Conservation (phyloP, 1,284 basidiomycete genomes). For the Bjerkandera adusta region DNA sequence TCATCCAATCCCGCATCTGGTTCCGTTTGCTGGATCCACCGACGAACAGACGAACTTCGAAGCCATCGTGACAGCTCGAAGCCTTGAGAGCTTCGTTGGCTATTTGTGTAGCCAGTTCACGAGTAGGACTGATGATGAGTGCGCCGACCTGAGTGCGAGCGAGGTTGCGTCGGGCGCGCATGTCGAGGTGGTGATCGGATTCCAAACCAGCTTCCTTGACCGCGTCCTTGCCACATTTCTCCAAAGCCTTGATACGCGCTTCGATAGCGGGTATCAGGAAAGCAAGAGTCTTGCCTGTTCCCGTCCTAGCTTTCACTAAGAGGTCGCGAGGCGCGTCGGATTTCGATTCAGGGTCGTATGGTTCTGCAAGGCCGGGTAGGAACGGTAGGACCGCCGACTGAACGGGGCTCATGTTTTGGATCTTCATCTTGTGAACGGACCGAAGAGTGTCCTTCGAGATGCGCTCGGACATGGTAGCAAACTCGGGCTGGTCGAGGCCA, state of each 20-base stretch:
- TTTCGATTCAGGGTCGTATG: constrained; percentile 35
- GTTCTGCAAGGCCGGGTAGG: constrained; percentile 55
- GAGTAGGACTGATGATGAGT: constrained; percentile 90
- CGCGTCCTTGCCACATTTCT: constrained; percentile 38
- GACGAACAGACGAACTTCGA: constrained; percentile 77
- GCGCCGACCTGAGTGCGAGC: constrained; percentile 60
- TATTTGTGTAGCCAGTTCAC: constrained; percentile 94
- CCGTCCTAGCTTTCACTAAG: constrained; percentile 87
- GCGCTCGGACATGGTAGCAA: constrained; percentile 40
- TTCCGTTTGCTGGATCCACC: constrained; percentile 72
- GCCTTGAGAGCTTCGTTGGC: constrained; percentile 82
- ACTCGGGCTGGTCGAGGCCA: constrained; percentile 28
- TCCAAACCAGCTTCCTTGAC: constrained; percentile 38
- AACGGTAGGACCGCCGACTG: constrained; percentile 79
- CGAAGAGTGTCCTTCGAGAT: constrained; percentile 50
- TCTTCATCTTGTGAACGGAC: constrained; percentile 63
- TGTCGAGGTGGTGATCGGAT: constrained; percentile 31
- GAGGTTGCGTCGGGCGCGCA: constrained; percentile 35
- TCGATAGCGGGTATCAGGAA: constrained; percentile 92
- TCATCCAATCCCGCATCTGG: constrained; percentile 71
- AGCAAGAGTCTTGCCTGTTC: constrained; percentile 90
- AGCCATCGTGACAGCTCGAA: constrained; percentile 59
- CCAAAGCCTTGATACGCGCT: constrained; percentile 56
- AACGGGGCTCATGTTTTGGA: constrained; percentile 80
- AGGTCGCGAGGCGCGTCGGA: constrained; percentile 50